Conservation (phyloP, 129 eudicot genomes). For the Calendula officinalis region DNA sequence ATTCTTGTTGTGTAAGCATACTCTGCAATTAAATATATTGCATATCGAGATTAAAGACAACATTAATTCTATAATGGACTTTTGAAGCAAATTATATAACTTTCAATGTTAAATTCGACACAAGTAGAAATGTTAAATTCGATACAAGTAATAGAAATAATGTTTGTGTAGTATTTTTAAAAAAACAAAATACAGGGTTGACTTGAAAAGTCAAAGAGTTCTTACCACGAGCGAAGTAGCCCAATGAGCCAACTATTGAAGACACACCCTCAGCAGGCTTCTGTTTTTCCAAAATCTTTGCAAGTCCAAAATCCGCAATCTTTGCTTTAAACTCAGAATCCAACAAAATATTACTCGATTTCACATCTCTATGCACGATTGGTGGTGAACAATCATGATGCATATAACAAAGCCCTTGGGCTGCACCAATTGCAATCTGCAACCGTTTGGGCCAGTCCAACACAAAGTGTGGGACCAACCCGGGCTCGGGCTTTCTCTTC, state of each 20-base stretch:
- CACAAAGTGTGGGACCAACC: constrained; percentile 23
- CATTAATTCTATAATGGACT: no score
- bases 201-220: constrained; percentile 17
- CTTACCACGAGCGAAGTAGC: constrained; percentile 88
- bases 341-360: constrained; percentile 73
- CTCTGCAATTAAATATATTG: constrained; percentile 41
- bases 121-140: neutral
- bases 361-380: constrained; percentile 70
- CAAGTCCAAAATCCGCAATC: constrained; percentile 80
- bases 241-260: constrained; percentile 71
- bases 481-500: constrained; percentile 35
- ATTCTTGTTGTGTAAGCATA: constrained; percentile 67
- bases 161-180: neutral
- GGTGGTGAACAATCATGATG: constrained; percentile 78
- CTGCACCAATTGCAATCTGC: constrained; percentile 75
- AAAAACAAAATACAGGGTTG: neutral
- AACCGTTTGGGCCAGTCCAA: constrained; percentile 73
- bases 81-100: no score
- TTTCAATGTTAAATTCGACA: no score
- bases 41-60: neutral
- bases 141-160: neutral
- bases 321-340: constrained; percentile 64
- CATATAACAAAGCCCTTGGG: constrained; percentile 80
- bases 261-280: constrained; percentile 54
- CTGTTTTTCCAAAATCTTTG: constrained; percentile 53